Conservation (phyloP, 1,284 basidiomycete species). For the Pisolithus thermaeus region DNA sequence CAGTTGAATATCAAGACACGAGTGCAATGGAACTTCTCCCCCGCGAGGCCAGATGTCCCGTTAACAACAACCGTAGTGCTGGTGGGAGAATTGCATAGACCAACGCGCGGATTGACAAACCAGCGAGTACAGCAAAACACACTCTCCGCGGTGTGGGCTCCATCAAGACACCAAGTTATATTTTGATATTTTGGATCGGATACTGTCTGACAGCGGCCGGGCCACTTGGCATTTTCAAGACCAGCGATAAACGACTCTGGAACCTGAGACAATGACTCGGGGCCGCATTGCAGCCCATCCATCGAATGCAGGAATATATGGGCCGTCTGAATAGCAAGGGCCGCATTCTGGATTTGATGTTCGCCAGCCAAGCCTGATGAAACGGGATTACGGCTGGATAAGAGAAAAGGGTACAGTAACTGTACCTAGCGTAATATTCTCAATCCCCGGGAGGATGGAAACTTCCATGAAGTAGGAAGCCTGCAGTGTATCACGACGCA, state of each 20-base stretch:
- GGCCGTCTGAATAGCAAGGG: conserved; percentile 77
- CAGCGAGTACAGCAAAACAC: conserved; percentile 86
- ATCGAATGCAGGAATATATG: conserved; percentile 53
- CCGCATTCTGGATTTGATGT: conserved; percentile 90
- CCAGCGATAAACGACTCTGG: conserved; percentile 55
- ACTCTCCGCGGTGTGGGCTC: conserved; percentile 93
- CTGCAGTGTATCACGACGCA: conserved; percentile 28
- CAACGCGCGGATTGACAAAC: conserved; percentile 61
- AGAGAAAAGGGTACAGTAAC: not conserved
- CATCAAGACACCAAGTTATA: conserved; percentile 88
- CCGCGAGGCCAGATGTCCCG: not conserved
- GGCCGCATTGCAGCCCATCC: conserved; percentile 4
- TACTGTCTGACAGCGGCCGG: conserved; percentile 91
- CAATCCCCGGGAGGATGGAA: conserved; percentile 38
- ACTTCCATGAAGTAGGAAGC: conserved; percentile 57
- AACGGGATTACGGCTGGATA: conserved; percentile 3
- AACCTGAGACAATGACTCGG: conserved; percentile 33
- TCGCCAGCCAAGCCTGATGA: conserved; percentile 73
- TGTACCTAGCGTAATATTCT: conserved; percentile 58
- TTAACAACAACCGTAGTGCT: conserved; percentile 6
- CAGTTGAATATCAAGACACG: conserved; percentile 93
- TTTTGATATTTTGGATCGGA: conserved; percentile 44
- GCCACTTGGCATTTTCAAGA: conserved; percentile 80
- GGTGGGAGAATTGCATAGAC: conserved; percentile 24
- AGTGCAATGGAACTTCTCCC: conserved; percentile 18